These are phyloP conservation scores for Sphagnum fallax DNA, from an alignment of 228 moss, liverwort and hornwort genomes.

Conservation along the genomic window DNA sequence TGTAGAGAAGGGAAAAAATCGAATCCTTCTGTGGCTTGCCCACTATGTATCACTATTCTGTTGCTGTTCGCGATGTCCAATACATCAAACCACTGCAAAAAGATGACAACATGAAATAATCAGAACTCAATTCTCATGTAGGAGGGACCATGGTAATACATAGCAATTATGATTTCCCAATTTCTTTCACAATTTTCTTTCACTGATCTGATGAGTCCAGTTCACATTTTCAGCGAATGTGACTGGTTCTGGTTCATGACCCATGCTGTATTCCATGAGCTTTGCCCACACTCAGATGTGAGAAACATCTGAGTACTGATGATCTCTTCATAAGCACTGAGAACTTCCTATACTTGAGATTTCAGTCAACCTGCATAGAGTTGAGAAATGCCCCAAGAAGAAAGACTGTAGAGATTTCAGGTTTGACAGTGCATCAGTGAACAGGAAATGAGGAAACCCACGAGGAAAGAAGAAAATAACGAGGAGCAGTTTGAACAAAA, in stretches of 20 bases:
- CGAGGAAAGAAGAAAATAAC: no score
- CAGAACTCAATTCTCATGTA: not conserved
- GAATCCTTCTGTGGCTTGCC: not conserved
- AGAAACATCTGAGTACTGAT: not conserved
- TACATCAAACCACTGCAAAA: constrained; percentile 74
- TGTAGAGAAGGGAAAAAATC: not conserved
- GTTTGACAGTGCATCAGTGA: no score
- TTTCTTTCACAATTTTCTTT: not conserved
- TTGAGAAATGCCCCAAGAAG: no score
- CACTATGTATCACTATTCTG: constrained; percentile 18
- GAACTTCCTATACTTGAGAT: no score
- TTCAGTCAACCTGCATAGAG: no score
- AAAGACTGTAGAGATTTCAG: no score
- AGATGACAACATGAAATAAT: not conserved
- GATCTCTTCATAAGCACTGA: no score
- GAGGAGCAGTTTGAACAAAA: no score
- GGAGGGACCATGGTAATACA: no score
- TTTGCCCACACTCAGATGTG: not conserved
- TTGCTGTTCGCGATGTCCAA: constrained; percentile 72
- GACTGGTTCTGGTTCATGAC: not conserved
- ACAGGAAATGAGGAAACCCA: no score
- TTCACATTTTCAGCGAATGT: not conserved
- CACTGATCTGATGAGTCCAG: not conserved
- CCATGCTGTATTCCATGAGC: no score
- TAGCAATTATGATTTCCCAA: no score